phyloP scores from a whole-genome alignment of 2,329 filamentous ascomycete species.

The Emergomyces pasteurianus region DNA sequence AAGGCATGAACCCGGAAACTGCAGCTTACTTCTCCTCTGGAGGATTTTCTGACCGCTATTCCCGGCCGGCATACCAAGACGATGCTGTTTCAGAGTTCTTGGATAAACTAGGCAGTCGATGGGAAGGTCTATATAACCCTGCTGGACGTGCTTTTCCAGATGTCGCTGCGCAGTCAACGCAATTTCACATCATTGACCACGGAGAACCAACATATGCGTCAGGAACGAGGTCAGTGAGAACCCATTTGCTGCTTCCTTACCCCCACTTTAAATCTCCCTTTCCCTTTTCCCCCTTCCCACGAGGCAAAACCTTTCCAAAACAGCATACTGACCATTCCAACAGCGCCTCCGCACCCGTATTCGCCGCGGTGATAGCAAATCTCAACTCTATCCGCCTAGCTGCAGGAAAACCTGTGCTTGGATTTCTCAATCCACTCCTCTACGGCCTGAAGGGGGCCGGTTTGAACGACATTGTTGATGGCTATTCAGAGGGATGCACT shows the following conservation, averaged over 20 bases:
- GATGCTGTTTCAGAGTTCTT: conserved; percentile 36
- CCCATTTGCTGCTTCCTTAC: background rate
- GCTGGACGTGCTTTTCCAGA: conserved; percentile 51
- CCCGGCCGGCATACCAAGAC: conserved; percentile 36
- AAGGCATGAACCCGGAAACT: conserved; percentile 40
- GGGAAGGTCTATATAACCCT: conserved; percentile 37
- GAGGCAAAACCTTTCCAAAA: background rate
- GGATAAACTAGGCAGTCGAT: conserved; percentile 27
- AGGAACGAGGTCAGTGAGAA: conserved; percentile 32
- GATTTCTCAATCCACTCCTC: conserved; percentile 53
- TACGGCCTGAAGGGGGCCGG: conserved; percentile 37
- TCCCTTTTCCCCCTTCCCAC: background rate
- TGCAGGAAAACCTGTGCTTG: conserved; percentile 41
- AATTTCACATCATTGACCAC: conserved; percentile 30
- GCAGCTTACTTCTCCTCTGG: conserved; percentile 42
- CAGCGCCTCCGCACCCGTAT: conserved; percentile 48
- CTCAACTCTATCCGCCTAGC: conserved; percentile 52
- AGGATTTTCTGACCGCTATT: conserved; percentile 39
- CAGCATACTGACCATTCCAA: conserved; percentile 11
- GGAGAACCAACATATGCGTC: conserved; percentile 28
- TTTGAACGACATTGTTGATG: conserved; percentile 38
- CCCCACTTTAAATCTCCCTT: background rate
- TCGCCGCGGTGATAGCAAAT: conserved; percentile 52
- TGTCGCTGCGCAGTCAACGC: conserved; percentile 44
- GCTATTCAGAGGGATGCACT: conserved; percentile 35